Conservation (phyloP, 176 grass and related monocot species). For the Oryza brachyantha region DNA sequence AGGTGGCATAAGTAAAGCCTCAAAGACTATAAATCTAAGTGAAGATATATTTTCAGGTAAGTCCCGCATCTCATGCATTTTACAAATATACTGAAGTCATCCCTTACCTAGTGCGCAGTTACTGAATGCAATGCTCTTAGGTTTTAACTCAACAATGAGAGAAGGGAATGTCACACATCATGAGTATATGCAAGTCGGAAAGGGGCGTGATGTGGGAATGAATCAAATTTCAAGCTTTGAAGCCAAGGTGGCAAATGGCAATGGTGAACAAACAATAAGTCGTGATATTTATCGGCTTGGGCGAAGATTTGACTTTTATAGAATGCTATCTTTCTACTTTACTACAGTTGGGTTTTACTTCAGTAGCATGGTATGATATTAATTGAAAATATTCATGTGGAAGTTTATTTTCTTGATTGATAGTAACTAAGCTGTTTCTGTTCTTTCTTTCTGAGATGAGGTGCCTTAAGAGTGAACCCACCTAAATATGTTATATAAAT, state of each 20-base stretch:
- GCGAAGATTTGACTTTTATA: conserved; percentile 92
- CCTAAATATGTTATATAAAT: neutral
- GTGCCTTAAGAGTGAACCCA: neutral
- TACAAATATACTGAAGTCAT: neutral
- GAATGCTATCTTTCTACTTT: conserved; percentile 95
- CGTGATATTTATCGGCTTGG: conserved; percentile 94
- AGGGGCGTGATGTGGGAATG: conserved; percentile 96
- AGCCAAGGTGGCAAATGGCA: conserved; percentile 91
- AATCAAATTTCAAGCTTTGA: conserved; percentile 98
- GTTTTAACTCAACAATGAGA: conserved; percentile 93
- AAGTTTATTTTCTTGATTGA: neutral
- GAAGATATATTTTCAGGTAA: conserved; percentile 98
- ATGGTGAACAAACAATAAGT: conserved; percentile 97
- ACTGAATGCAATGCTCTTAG: conserved; percentile 45
- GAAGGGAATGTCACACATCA: conserved; percentile 89
- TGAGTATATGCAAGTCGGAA: conserved; percentile 98
- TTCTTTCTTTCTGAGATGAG: neutral
- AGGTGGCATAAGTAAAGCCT: conserved; percentile 97
- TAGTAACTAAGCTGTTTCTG: neutral
- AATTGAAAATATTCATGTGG: conserved; percentile 3
- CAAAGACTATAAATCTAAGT: conserved; percentile 95
- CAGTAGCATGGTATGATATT: conserved; percentile 90
- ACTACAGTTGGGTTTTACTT: conserved; percentile 97
- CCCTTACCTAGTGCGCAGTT: conserved; percentile 10
- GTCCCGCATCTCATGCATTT: neutral